Evolutionary conservation across 345 rosid genomes (phyloP).

Genomic region (Syzygium grande): DNA sequence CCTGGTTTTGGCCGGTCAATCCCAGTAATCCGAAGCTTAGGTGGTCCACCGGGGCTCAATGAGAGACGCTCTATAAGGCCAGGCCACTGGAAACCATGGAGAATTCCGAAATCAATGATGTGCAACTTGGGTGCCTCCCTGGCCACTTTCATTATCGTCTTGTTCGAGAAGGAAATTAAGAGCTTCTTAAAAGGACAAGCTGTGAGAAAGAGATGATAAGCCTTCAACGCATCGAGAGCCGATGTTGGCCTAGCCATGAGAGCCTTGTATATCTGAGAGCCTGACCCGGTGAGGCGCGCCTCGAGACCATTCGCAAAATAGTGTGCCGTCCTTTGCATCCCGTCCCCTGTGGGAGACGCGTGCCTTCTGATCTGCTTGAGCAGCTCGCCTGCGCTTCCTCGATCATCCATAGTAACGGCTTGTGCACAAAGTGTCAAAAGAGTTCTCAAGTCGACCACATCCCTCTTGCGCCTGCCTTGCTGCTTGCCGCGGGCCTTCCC

Average conservation of each 20-base stretch:
- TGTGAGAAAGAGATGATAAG: constrained; percentile 10
- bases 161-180: neutral
- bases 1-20: neutral
- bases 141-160: neutral
- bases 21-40: constrained; percentile 4
- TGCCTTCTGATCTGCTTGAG: constrained; percentile 27
- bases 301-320: constrained; percentile 8
- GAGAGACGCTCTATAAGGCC: constrained; percentile 1
- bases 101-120: constrained; percentile 1
- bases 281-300: constrained; percentile 2
- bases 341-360: constrained; percentile 14
- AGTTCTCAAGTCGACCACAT: constrained; percentile 33
- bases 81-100: constrained; percentile 7
- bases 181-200: neutral
- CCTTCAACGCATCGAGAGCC: constrained; percentile 24
- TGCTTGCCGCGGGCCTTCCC: constrained; percentile 4
- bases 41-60: neutral
- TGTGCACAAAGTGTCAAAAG: constrained; percentile 32
- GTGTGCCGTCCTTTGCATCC: constrained; percentile 11
- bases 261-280: neutral
- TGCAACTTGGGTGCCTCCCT: neutral
- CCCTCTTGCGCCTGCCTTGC: constrained; percentile 12
- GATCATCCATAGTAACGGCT: constrained; percentile 22
- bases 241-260: neutral
- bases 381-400: constrained; percentile 18